Conservation (phyloP, 208 protist species). For the Lotmaria passim region DNA sequence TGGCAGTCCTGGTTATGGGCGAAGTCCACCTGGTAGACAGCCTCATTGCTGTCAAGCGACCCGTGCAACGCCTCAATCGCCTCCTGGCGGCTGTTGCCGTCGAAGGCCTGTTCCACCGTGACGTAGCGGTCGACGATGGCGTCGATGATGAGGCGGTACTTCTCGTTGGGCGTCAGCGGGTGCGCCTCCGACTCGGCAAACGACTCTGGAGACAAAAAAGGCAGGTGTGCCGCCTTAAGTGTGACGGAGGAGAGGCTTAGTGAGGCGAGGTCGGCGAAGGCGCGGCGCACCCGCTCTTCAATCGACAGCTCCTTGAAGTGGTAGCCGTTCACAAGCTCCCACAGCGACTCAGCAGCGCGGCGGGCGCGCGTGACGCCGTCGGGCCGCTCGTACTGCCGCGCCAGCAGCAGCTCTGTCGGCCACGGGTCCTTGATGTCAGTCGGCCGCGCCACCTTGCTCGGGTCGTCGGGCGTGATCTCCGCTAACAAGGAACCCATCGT, state of each 20-base stretch:
- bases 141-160: slow-evolving; percentile 56
- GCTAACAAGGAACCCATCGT: slow-evolving; percentile 93
- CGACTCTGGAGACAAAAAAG: slow-evolving; percentile 41
- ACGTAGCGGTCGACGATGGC: slow-evolving; percentile 80
- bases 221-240: slow-evolving; percentile 51
- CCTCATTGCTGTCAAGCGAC: slow-evolving; percentile 34
- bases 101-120: slow-evolving; percentile 66
- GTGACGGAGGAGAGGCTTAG: slow-evolving; percentile 72
- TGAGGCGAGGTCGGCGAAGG: slow-evolving; percentile 70
- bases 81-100: slow-evolving; percentile 67
- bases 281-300: slow-evolving; percentile 48
- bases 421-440: slow-evolving; percentile 68
- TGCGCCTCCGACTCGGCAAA: slow-evolving; percentile 16
- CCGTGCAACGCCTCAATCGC: slow-evolving; percentile 72
- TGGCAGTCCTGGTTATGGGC: slow-evolving; percentile 79
- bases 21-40: slow-evolving; percentile 72
- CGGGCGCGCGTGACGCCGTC: slow-evolving; percentile 66
- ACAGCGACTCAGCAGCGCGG: slow-evolving; percentile 69
- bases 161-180: slow-evolving; percentile 60
- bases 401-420: slow-evolving; percentile 54
- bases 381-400: slow-evolving; percentile 59
- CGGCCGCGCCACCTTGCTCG: slow-evolving; percentile 76
- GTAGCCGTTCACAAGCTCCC: slow-evolving; percentile 75
- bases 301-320: slow-evolving; percentile 66
- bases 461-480: slow-evolving; percentile 94